These are phyloP conservation scores for Termitomyces sp. DNA, from an alignment of 768 basidiomycete species.

Conservation along the genomic window DNA sequence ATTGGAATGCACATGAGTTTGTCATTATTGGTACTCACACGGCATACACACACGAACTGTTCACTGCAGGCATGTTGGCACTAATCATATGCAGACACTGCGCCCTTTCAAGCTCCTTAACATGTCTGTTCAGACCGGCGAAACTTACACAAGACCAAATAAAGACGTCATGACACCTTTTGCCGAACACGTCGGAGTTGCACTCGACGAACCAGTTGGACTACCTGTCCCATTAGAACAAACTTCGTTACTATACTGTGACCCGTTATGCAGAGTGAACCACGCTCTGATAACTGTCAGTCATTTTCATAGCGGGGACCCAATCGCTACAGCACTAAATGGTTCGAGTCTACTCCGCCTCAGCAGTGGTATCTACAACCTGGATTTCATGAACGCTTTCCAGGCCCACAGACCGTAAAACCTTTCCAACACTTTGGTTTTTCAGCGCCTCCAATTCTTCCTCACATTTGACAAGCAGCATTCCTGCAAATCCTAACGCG, in stretches of 20 bases:
- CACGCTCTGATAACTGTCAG: too few relatives aligned
- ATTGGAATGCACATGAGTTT: neutral
- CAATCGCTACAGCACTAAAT: too few relatives aligned
- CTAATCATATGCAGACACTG: neutral
- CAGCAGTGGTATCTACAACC: slow-evolving; percentile 36
- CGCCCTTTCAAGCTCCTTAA: neutral
- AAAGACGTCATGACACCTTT: neutral
- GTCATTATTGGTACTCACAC: neutral
- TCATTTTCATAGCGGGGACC: too few relatives aligned
- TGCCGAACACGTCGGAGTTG: too few relatives aligned
- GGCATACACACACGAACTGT: slow-evolving; percentile 2
- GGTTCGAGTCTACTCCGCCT: slow-evolving; percentile 9
- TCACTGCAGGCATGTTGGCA: slow-evolving; percentile 3
- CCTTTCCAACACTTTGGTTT: slow-evolving; percentile 53
- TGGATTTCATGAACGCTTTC: slow-evolving; percentile 65
- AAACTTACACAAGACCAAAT: slow-evolving; percentile 3
- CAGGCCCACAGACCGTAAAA: slow-evolving; percentile 60
- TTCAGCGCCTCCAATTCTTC: slow-evolving; percentile 67
- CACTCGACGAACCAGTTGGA: too few relatives aligned
- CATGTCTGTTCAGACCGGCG: neutral
- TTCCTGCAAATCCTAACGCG: slow-evolving; percentile 84
- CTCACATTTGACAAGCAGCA: slow-evolving; percentile 82
- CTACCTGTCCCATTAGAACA: too few relatives aligned
- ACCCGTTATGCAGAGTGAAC: too few relatives aligned
- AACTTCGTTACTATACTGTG: too few relatives aligned